Evolutionary conservation across 495 filamentous ascomycete species (phyloP).

Genomic region (Amniculicola lignicola): DNA sequence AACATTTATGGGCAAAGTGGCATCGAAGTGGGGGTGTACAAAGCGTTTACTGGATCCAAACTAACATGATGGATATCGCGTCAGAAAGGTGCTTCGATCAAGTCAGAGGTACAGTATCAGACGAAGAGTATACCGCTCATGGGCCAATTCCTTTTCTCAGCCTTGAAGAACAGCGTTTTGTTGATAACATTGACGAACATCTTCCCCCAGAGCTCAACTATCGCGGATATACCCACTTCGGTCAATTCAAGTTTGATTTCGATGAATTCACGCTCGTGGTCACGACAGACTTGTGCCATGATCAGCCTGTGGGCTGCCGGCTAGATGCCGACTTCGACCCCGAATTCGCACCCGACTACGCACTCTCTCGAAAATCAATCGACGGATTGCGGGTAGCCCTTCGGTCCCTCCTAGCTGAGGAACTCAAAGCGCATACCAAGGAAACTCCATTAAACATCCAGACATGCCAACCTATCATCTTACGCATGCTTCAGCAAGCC

Average conservation of each 20-base stretch:
- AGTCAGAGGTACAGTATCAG: too few species aligned
- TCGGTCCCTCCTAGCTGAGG: background rate
- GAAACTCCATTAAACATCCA: background rate
- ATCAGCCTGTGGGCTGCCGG: background rate
- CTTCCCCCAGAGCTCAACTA: background rate
- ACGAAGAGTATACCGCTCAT: too few species aligned
- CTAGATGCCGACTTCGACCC: too few species aligned
- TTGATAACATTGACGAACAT: background rate
- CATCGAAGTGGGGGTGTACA: too few species aligned
- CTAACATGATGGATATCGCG: too few species aligned
- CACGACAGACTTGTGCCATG: background rate
- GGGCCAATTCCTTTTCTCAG: too few species aligned
- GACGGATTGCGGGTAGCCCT: background rate
- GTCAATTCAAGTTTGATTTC: background rate
- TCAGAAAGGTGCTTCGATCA: too few species aligned
- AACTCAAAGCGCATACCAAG: too few species aligned
- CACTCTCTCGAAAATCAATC: background rate
- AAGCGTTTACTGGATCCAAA: too few species aligned
- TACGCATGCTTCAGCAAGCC: slow-evolving; percentile 12
- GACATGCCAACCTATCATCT: background rate
- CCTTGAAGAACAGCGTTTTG: background rate
- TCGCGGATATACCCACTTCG: background rate
- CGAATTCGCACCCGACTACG: too few species aligned
- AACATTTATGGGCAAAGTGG: too few species aligned
- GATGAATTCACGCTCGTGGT: background rate